These are phyloP conservation scores for Typha latifolia DNA, from an alignment of 176 grass and related monocot genomes.

Conservation along the genomic window DNA sequence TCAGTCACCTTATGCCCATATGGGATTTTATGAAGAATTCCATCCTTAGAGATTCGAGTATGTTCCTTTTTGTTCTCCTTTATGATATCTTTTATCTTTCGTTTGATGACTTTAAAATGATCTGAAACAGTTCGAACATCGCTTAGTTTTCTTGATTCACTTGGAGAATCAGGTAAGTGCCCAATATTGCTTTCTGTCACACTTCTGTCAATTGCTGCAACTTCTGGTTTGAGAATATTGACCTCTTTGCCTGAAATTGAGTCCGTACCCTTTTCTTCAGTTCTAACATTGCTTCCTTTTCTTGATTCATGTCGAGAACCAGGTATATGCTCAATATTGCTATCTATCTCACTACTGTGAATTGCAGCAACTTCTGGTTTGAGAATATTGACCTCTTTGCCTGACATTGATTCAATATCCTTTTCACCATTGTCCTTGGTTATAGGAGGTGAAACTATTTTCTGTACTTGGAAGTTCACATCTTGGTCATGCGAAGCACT, in stretches of 20 bases:
- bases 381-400: background rate
- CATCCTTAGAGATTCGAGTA: constrained; percentile 50
- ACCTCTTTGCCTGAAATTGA: no score
- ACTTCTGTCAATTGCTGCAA: background rate
- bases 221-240: background rate
- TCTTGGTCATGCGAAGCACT: constrained; percentile 12
- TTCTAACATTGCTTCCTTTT: constrained; percentile 27
- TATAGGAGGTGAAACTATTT: no score
- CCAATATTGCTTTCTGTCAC: constrained; percentile 10
- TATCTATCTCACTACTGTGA: background rate
- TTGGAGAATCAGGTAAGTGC: constrained; percentile 14
- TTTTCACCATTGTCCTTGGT: background rate
- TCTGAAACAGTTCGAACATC: constrained; percentile 27
- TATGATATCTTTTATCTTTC: constrained; percentile 53
- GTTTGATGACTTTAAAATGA: constrained; percentile 42
- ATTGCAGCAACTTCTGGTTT: background rate
- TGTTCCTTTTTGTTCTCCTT: constrained; percentile 46
- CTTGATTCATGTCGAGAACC: constrained; percentile 29
- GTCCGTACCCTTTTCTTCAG: background rate
- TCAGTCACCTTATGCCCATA: constrained; percentile 40
- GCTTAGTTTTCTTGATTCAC: constrained; percentile 31
- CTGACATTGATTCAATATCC: no score
- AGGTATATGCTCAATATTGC: background rate
- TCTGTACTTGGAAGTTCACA: no score
- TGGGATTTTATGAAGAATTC: constrained; percentile 55